Base-by-base conservation (phyloP, 176 grass and related monocot species). In the Saccharum spontaneum region DNA sequence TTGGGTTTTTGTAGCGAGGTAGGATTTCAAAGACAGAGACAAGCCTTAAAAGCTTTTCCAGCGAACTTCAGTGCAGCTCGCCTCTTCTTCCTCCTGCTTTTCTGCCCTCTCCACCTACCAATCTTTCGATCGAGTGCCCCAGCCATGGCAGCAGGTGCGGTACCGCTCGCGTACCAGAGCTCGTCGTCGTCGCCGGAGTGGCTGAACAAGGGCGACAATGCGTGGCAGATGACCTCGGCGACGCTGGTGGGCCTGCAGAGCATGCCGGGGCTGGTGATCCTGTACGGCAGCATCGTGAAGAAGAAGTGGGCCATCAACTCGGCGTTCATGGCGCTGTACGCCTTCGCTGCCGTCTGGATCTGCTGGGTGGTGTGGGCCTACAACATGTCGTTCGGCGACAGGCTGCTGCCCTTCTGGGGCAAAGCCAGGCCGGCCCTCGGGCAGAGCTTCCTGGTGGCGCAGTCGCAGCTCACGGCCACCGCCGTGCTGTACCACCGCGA, bases 221-320 rank as follows among this genome's bases (percentile, higher is more conserved):
- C 92, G 16, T 94, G 89, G 92, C 89, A 94, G 86, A 66, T 94
- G 75, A 70, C 66, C 0, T 86, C 89, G 0, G 92, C 86, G 1
- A 94, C 92, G 11, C 52, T 94, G 3, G 87, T 94, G 3, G 89
- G 89, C 26, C 46, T 89, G 28, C 92, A 94, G 72, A 87, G 86
- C 73, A 86, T 94, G 86, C 92, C 89, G 4, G 89, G 92, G 52
- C 83, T 94, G 39, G 92, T 91, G 9, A 89, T 94, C 85, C 81
- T 94, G 22, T 95, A 95, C 8, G 93, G 93, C 23, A 95, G 93
- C 90, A 92, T 95, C 17, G 93, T 95, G 36, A 95, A 95, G 88
- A 95, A 95, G 82, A 94, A 94, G 67, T 94, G 93, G 93, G 93
- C 93, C 0, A 89, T 94, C 45, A 94, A 94, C 87, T 94, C 93